Evolutionary conservation across 2,329 filamentous ascomycete species (phyloP), one percentile per base, ranked within the genome.

Genomic region (Simplicillium aogashimaense): DNA sequence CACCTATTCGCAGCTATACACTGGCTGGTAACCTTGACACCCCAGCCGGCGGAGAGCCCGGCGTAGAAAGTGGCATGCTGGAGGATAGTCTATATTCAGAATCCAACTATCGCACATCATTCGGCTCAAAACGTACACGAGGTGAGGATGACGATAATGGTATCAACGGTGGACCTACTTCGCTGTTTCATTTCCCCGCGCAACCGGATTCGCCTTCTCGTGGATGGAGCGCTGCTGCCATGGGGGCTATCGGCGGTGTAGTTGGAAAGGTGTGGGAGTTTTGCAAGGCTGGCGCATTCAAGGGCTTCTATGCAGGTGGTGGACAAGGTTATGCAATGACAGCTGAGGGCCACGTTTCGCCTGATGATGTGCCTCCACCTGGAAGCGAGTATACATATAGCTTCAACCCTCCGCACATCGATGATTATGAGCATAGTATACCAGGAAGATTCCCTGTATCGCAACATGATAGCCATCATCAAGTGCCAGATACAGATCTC

Each of bases 251-350:
- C 7, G 78, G 78, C 1, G 77, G 71, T 20, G 76, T 84, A 3
- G 76, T 84, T 2, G 84, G 86, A 14, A 90, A 82, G 53, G 78
- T 94, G 1, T 88, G 86, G 74, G 76, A 88, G 49, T 92, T 95
- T 52, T 95, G 89, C 65, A 85, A 69, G 57, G 65, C 67, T 0
- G 77, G 73, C 8, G 76, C 83, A 0, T 94, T 95, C 53, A 74
- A 75, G 40, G 89, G 89, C 0, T 95, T 95, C 58, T 81, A 89
- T 45, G 87, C 89, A 11, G 90, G 89, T 7, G 86, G 83, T 3
- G 90, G 89, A 8, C 70, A 69, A 44, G 79, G 78, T 18, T 94
- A 89, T 53, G 65, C 73, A 7, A 64, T 86, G 49, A 46, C 46
- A 67, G 15, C 54, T 36, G 45, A 32, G 13, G 16, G 39, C 42